Conservation (phyloP, 441 rosid species). For the Pelargonium citronellum region DNA sequence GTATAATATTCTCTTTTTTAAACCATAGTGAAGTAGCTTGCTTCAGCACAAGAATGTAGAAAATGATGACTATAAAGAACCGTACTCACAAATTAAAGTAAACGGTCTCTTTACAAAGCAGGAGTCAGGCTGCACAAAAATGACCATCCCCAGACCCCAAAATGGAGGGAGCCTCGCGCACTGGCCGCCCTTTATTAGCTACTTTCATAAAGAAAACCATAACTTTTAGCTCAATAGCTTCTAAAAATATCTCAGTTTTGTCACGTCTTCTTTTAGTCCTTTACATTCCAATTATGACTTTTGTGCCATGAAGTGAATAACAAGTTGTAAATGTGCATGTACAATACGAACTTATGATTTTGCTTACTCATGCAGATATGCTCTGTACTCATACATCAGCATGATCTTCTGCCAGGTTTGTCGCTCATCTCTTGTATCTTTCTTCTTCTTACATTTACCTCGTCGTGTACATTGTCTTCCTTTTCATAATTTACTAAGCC, state of each 20-base stretch:
- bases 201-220: neutral
- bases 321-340: conserved; percentile 10
- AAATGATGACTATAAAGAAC: neutral
- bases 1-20: neutral
- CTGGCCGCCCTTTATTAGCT: neutral
- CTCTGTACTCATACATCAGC: conserved; percentile 68
- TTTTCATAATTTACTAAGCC: neutral
- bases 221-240: neutral
- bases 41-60: neutral
- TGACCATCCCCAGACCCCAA: too few relatives aligned
- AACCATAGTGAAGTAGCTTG: neutral
- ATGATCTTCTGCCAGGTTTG: conserved; percentile 82
- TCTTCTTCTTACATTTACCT: neutral
- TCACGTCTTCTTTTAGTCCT: neutral
- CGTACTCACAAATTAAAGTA: neutral
- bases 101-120: too few relatives aligned
- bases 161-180: too few relatives aligned
- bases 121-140: too few relatives aligned
- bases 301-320: conserved; percentile 10
- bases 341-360: conserved; percentile 26
- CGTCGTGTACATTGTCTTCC: conserved; percentile 11
- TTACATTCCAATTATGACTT: neutral
- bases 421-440: conserved; percentile 17
- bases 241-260: neutral
- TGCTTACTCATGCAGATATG: conserved; percentile 48